Percentiles rank a stretch among this genome's conserved stretches.
Evolutionary conservation across 345 rosid species (phyloP).

Genomic region (Corymbia maculata): DNA sequence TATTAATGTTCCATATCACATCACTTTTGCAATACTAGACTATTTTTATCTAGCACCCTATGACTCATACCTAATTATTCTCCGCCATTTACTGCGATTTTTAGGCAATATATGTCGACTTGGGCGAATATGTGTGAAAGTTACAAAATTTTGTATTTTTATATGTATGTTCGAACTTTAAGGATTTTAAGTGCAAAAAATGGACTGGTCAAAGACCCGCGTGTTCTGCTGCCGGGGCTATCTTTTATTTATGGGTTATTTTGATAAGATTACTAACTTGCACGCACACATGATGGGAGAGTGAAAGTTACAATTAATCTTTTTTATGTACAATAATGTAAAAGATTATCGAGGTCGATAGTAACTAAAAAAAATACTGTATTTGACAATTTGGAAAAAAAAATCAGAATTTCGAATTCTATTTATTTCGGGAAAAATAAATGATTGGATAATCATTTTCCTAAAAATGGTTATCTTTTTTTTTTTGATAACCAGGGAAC

Average conservation of each 20-base stretch:
- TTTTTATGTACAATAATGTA: background rate
- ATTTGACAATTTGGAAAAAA: background rate
- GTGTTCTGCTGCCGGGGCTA: background rate
- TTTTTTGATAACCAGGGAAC: no score
- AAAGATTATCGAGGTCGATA: background rate
- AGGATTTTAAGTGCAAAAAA: background rate
- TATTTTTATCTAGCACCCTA: no score
- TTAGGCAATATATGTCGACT: no score
- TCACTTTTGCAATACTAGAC: no score
- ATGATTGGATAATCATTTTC: no score
- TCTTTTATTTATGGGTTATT: background rate
- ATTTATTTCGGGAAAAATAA: no score
- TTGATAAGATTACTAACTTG: background rate
- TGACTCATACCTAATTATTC: no score
- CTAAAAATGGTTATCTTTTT: no score
- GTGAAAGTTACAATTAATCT: background rate
- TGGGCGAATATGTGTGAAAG: background rate
- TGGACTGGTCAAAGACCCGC: background rate
- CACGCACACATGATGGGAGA: background rate
- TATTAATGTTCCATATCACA: no score
- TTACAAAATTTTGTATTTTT: background rate
- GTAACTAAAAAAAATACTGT: background rate
- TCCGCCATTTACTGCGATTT: no score
- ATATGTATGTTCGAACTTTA: background rate
- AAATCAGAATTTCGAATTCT: background rate